Conservation (phyloP, 2,329 filamentous ascomycete genomes). For the Paecilomyces sp. region DNA sequence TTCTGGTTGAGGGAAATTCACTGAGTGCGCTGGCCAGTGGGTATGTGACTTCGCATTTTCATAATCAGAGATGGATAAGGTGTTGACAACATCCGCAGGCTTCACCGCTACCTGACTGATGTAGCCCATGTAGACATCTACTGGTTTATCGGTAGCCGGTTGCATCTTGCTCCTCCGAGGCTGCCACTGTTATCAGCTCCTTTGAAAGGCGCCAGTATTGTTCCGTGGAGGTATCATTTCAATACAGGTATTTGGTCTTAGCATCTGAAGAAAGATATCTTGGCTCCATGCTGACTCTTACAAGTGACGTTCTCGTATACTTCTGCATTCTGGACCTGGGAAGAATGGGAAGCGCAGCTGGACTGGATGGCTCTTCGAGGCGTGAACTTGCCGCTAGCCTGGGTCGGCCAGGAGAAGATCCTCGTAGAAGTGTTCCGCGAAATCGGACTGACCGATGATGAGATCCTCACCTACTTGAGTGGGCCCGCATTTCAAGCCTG, state of each 20-base stretch:
- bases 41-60: slow-evolving; percentile 11
- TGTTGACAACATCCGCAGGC: slow-evolving; percentile 13
- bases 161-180: slow-evolving; percentile 24
- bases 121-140: slow-evolving; percentile 39
- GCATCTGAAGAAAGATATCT: neutral
- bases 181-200: slow-evolving; percentile 24
- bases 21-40: slow-evolving; percentile 27
- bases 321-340: slow-evolving; percentile 46
- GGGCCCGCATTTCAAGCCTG: slow-evolving; percentile 48
- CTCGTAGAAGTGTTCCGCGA: slow-evolving; percentile 43
- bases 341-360: slow-evolving; percentile 47
- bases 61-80: neutral
- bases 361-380: slow-evolving; percentile 49
- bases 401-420: slow-evolving; percentile 47
- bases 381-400: slow-evolving; percentile 46
- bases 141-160: slow-evolving; percentile 40
- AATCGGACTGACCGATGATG: slow-evolving; percentile 36
- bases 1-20: slow-evolving; percentile 26
- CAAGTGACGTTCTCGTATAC: slow-evolving; percentile 48
- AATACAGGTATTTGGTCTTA: slow-evolving; percentile 36
- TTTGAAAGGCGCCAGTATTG: slow-evolving; percentile 34
- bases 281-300: neutral
- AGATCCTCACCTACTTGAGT: slow-evolving; percentile 42
- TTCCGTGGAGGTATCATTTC: slow-evolving; percentile 45
- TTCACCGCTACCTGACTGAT: slow-evolving; percentile 36